These are phyloP conservation scores for Adansonia digitata DNA, from an alignment of 345 rosid species.

Conservation along the genomic window DNA sequence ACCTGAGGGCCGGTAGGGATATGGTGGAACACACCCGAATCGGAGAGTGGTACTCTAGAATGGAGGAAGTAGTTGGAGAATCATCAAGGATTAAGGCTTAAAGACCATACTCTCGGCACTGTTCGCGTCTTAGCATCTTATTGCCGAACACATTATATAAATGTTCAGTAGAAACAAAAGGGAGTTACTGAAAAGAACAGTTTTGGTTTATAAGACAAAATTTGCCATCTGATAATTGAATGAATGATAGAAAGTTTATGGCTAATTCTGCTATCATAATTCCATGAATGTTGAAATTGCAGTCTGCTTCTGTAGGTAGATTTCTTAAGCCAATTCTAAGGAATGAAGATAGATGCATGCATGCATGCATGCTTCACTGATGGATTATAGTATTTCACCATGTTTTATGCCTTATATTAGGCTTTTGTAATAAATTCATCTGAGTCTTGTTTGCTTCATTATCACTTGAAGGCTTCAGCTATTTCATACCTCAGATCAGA, in stretches of 20 bases:
- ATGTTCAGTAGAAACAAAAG: neutral
- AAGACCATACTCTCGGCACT: neutral
- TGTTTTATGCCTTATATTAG: neutral
- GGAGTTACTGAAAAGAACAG: neutral
- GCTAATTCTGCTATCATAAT: neutral
- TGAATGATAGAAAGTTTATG: neutral
- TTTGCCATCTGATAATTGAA: neutral
- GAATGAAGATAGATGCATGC: neutral
- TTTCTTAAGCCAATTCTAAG: neutral
- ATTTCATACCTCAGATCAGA: too few species aligned
- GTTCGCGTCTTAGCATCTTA: neutral
- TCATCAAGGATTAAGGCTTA: slow-evolving; percentile 38
- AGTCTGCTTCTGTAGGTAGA: neutral
- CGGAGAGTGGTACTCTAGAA: slow-evolving; percentile 62
- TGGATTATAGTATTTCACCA: neutral
- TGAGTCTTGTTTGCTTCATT: neutral
- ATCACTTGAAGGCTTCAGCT: neutral
- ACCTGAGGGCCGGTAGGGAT: slow-evolving; percentile 56
- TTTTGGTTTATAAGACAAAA: slow-evolving; percentile 1
- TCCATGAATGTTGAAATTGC: neutral
- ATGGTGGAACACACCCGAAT: slow-evolving; percentile 70
- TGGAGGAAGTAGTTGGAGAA: slow-evolving; percentile 54
- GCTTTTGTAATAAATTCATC: neutral
- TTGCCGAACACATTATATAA: too few species aligned
- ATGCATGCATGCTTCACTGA: too few species aligned